These are phyloP conservation scores for Orbilia quercus DNA, from an alignment of 2,329 filamentous ascomycete species.

Conservation along the genomic window DNA sequence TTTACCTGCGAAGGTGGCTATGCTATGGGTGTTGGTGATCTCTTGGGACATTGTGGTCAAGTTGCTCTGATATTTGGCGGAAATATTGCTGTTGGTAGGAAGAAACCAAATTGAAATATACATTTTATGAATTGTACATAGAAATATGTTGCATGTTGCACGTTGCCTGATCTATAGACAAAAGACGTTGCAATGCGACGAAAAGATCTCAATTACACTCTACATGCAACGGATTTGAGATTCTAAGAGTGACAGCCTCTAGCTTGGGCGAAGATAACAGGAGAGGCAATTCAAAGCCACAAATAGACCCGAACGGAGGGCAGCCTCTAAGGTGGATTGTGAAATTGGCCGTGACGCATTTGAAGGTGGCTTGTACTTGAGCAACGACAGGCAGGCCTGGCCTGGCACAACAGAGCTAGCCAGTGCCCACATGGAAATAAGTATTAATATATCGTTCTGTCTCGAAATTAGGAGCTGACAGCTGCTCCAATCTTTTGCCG, in stretches of 20 bases:
- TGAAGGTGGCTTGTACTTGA: slow-evolving; percentile 43
- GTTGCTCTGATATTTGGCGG: too few species aligned
- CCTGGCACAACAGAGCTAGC: neutral
- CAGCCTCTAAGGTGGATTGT: neutral
- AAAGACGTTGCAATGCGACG: too few species aligned
- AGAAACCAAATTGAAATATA: too few species aligned
- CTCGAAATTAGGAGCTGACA: neutral
- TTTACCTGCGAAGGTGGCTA: too few species aligned
- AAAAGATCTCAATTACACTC: too few species aligned
- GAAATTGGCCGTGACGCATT: slow-evolving; percentile 42
- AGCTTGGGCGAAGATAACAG: neutral
- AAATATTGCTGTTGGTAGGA: too few species aligned
- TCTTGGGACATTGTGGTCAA: too few species aligned
- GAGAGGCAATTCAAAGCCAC: neutral
- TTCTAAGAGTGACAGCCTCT: neutral
- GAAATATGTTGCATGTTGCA: too few species aligned
- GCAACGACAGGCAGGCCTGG: slow-evolving; percentile 14
- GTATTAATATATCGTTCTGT: neutral
- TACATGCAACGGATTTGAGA: too few species aligned
- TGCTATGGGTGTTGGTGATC: too few species aligned
- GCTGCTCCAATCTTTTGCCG: neutral
- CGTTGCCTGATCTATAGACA: too few species aligned
- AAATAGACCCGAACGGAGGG: neutral
- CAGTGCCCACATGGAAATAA: neutral
- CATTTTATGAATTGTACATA: too few species aligned